phyloP scores from a whole-genome alignment of 1,139 yeast species.

The Suhomyces terraborum region DNA sequence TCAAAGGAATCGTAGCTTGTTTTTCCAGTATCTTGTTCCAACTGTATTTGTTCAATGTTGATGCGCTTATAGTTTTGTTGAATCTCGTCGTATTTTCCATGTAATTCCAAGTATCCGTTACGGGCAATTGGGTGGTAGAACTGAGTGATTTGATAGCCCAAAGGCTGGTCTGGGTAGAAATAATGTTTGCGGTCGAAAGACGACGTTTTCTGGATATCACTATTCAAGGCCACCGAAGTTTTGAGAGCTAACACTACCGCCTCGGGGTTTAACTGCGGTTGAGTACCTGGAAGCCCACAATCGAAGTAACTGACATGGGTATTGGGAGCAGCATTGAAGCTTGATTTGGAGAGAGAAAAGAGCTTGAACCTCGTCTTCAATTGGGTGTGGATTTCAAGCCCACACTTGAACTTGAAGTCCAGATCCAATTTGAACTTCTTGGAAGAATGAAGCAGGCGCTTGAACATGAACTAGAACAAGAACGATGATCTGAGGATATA shows the following conservation, averaged over 20 bases:
- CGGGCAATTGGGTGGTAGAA: slow-evolving; percentile 78
- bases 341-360: slow-evolving; percentile 62
- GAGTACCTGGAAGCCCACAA: slow-evolving; percentile 89
- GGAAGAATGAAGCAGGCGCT: slow-evolving; percentile 2
- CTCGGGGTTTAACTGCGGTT: slow-evolving; percentile 77
- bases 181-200: slow-evolving; percentile 93
- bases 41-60: slow-evolving; percentile 71
- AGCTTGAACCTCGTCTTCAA: slow-evolving; percentile 71
- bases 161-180: slow-evolving; percentile 94
- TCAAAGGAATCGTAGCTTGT: slow-evolving; percentile 56
- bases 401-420: slow-evolving; percentile 64
- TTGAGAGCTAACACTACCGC: slow-evolving; percentile 71
- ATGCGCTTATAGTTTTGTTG: slow-evolving; percentile 42
- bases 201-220: slow-evolving; percentile 57
- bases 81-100: slow-evolving; percentile 55
- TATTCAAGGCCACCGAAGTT: slow-evolving; percentile 71
- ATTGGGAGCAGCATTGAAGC: slow-evolving; percentile 62
- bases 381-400: slow-evolving; percentile 93
- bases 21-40: slow-evolving; percentile 95
- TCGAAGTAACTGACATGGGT: slow-evolving; percentile 76
- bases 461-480: background rate
- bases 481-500: background rate
- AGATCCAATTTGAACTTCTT: slow-evolving; percentile 18
- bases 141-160: slow-evolving; percentile 96
- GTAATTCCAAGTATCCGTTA: slow-evolving; percentile 58